Base-by-base conservation (phyloP, 306 rosid genomes). In the Medicago ruthenica region DNA sequence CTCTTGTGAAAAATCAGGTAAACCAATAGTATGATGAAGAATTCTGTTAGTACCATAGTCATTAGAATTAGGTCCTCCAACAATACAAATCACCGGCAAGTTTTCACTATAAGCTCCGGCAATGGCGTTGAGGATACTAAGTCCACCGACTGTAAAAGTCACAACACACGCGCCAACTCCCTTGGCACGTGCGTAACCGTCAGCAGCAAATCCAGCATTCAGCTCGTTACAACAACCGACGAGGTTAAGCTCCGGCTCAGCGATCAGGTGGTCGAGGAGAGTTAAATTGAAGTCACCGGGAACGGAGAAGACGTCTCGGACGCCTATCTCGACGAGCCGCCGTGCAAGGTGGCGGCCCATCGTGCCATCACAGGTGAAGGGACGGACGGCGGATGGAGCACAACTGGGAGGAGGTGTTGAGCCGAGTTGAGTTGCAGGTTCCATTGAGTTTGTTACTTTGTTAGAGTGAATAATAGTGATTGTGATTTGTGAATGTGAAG, bases 161-260 rank as follows among this genome's bases (percentile, higher is more conserved):
- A 93, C 97, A 0, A 78, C 97, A 48, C 98, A 93, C 3, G 96
- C 98, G 47, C 93, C 98, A 1, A 91, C 87, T 15, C 98, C 97
- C 45, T 76, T 82, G 71, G 90, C 86, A 18, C 98, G 90, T 2
- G 96, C 97, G 81, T 89, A 93, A 74, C 97, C 97, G 14, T 93
- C 98, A 61, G 97, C 98, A 0, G 97, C 97, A 58, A 89, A 91
- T 13, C 96, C 98, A 3, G 97, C 97, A 83, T 89, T 93, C 83
- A 90, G 97, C 76, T 90, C 98, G 82, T 91, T 93, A 78, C 98
- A 93, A 87, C 98, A 93, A 69, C 98, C 97, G 68, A 93, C 9
- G 68, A 87, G 71, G 83, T 89, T 86, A 81, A 93, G 93, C 63
- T 36, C 60, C 0, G 96, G 96, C 83, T 93, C 95, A 45, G 87